phyloP scores from a whole-genome alignment of 1,284 basidiomycete genomes.

The Limonomyces culmigenus region DNA sequence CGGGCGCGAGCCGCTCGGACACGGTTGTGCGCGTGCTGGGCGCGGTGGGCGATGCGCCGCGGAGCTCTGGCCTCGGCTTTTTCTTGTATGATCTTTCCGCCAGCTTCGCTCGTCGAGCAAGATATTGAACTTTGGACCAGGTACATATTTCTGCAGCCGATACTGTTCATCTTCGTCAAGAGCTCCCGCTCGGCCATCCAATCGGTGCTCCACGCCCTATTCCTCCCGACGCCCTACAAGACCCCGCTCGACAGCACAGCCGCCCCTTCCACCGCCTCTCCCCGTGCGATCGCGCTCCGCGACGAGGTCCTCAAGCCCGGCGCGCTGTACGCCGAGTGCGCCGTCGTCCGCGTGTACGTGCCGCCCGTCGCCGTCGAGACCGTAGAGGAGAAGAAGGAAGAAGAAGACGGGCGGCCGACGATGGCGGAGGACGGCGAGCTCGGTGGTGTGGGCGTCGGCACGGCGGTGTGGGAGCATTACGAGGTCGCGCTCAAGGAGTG shows the following conservation, averaged over 20 bases:
- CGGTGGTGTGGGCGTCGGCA: constrained; percentile 47
- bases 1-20: constrained; percentile 53
- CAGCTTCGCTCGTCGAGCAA: too few species aligned
- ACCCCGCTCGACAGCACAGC: constrained; percentile 14
- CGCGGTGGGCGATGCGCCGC: constrained; percentile 20
- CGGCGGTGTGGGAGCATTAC: constrained; percentile 58
- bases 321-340: constrained; percentile 58
- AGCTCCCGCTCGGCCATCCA: constrained; percentile 38
- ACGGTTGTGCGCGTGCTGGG: constrained; percentile 40
- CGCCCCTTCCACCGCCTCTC: constrained; percentile 7
- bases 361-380: constrained; percentile 11
- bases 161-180: constrained; percentile 48
- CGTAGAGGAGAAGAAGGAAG: constrained; percentile 6
- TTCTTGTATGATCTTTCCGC: not conserved
- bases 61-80: constrained; percentile 18
- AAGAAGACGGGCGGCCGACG: constrained; percentile 10
- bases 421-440: constrained; percentile 46
- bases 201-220: constrained; percentile 50
- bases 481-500: constrained; percentile 45
- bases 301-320: constrained; percentile 58
- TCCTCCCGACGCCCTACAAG: constrained; percentile 62
- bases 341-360: constrained; percentile 33
- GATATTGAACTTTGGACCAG: constrained; percentile 15
- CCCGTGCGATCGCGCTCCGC: constrained; percentile 10
- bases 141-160: constrained; percentile 40